Conservation (phyloP, 148 eudicot genomes). For the Tetragonia tetragonoides region DNA sequence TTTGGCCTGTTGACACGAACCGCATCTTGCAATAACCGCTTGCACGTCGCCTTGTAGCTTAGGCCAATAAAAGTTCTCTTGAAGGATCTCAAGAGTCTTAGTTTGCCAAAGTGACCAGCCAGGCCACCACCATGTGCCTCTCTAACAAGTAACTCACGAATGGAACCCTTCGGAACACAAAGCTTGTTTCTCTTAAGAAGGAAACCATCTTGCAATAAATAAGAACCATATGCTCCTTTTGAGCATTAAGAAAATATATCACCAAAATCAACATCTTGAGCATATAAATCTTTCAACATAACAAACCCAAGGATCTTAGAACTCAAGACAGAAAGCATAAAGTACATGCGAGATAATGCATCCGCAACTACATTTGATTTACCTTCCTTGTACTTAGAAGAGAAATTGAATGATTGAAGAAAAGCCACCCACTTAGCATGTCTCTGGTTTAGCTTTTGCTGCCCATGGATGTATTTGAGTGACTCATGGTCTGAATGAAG, state of each 20-base stretch:
- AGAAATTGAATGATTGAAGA: background rate
- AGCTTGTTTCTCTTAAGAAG: background rate
- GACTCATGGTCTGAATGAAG: too few relatives aligned
- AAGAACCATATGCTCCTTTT: background rate
- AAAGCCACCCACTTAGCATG: background rate
- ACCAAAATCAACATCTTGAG: background rate
- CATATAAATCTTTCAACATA: too few relatives aligned
- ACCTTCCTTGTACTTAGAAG: background rate
- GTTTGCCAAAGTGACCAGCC: background rate
- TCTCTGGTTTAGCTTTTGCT: background rate
- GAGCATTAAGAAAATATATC: background rate
- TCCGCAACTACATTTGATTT: background rate
- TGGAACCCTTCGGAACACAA: too few relatives aligned
- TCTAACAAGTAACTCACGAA: background rate
- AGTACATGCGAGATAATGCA: background rate
- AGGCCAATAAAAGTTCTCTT: background rate
- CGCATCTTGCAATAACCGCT: background rate
- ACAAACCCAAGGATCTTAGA: background rate
- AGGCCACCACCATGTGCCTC: background rate
- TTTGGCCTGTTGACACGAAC: background rate
- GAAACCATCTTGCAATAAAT: background rate
- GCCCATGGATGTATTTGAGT: background rate
- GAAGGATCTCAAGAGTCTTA: background rate
- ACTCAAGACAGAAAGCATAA: background rate
- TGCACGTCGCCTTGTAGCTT: background rate